These are phyloP conservation scores for Vickermania spadyakhi DNA, from an alignment of 208 protist genomes.

Conservation along the genomic window DNA sequence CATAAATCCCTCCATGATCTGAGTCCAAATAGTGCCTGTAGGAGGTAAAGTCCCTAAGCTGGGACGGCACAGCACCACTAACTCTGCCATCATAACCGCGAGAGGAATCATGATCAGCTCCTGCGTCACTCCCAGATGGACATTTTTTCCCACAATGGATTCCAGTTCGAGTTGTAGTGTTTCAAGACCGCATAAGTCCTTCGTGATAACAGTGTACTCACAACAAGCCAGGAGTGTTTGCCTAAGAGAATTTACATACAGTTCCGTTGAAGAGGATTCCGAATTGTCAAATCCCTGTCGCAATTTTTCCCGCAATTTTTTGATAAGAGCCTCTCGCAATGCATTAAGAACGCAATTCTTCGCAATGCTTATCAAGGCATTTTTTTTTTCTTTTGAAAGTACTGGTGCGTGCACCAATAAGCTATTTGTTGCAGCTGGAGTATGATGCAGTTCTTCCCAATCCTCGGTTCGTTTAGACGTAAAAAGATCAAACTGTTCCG, in stretches of 20 bases:
- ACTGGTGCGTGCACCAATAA: constrained; percentile 6
- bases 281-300: too few relatives aligned
- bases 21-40: background rate
- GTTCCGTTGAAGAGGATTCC: too few relatives aligned
- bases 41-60: background rate
- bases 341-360: too few relatives aligned
- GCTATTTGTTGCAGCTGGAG: constrained; percentile 15
- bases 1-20: background rate
- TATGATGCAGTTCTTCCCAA: constrained; percentile 63
- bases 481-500: constrained; percentile 44
- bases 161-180: too few relatives aligned
- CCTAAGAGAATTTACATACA: background rate
- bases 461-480: constrained; percentile 41
- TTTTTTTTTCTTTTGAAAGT: too few relatives aligned
- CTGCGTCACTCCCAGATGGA: too few relatives aligned
- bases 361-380: too few relatives aligned
- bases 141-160: too few relatives aligned
- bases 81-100: background rate
- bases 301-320: too few relatives aligned
- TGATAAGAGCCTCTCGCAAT: too few relatives aligned
- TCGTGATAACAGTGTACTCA: background rate
- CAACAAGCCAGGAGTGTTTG: background rate
- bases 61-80: background rate
- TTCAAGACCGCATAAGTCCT: background rate
- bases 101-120: background rate